Base-by-base conservation (phyloP, 768 basidiomycete genomes). In the Calocera viscosa region DNA sequence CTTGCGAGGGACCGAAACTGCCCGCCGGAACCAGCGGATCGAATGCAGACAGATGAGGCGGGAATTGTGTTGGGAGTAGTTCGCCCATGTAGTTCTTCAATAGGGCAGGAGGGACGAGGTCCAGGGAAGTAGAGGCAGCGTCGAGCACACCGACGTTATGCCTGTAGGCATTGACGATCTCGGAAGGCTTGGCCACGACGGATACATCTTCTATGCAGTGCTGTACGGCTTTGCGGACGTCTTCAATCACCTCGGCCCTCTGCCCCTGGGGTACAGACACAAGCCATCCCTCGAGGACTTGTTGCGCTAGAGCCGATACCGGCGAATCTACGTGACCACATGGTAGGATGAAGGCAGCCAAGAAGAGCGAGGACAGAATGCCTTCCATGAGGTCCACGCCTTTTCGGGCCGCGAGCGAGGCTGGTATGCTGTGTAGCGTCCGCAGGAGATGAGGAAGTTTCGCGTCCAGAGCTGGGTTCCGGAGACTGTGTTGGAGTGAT, bases 21-120 rank as follows among this genome's bases (percentile, higher is more conserved):
- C 65, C 70, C 69, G 84, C 82, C 8, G 84, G 83, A 33, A 89
- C 78, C 17, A 86, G 79, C 0, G 83, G 79, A 34, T 89, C 82
- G 26, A 86, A 68, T 24, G 90, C 75, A 2, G 70, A 63, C 24
- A 75, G 69, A 0, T 71, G 63, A 0, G 71, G 49, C 1, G 69
- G 34, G 3, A 73, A 67, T 0, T 64, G 30, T 1, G 60, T n/a
- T 22, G 69, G 28, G 2, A 34, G 7, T 8, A 70, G 30, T 32
- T 64, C 40, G 38, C n/a, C 14, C 60, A 66, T 43, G 2, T 68
- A 65, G 17, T 38, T 64, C 47, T 22, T 16, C 26, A 69, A 11
- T 10, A 68, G 28, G 34, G 68, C 35, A 1, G 63, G 14, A 19
- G 35, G 32, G n/a, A 68, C 43, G 14, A 47, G 24, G 14, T 47